phyloP scores from a whole-genome alignment of 495 filamentous ascomycete species.

The Aspergillus conjunctus region DNA sequence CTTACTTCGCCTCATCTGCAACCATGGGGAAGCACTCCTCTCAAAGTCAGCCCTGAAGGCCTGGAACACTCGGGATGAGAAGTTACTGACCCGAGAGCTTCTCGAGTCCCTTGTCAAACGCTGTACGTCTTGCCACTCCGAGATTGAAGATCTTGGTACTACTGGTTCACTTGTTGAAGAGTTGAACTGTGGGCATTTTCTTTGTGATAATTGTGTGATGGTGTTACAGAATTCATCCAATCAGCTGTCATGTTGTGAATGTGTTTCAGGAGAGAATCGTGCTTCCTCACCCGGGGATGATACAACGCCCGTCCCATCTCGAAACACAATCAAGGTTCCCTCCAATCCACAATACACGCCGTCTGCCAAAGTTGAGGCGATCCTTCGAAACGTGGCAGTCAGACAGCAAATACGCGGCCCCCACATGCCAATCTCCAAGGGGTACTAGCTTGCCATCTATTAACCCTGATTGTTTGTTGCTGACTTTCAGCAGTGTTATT shows the following conservation, averaged over 20 bases:
- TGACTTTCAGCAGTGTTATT: background rate
- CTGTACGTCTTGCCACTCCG: background rate
- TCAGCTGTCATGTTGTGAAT: background rate
- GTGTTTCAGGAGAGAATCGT: background rate
- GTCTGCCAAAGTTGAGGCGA: background rate
- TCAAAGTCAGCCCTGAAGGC: background rate
- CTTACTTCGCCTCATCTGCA: slow-evolving; percentile 1
- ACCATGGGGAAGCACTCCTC: background rate
- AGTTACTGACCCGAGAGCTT: background rate
- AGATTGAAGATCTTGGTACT: background rate
- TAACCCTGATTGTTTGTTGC: background rate
- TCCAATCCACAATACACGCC: background rate
- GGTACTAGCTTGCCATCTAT: background rate
- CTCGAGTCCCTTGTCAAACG: background rate
- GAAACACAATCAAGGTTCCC: background rate
- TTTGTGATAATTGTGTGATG: background rate
- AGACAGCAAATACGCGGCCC: background rate
- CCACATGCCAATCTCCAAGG: background rate
- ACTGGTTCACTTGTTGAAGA: background rate
- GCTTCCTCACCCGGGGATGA: background rate
- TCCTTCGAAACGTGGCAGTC: background rate
- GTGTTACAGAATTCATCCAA: background rate
- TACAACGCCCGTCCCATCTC: background rate
- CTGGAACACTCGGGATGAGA: background rate
- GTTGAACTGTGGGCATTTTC: slow-evolving; percentile 1